phyloP scores from a whole-genome alignment of 176 grass and related monocot species.

The Oryza officinalis region DNA sequence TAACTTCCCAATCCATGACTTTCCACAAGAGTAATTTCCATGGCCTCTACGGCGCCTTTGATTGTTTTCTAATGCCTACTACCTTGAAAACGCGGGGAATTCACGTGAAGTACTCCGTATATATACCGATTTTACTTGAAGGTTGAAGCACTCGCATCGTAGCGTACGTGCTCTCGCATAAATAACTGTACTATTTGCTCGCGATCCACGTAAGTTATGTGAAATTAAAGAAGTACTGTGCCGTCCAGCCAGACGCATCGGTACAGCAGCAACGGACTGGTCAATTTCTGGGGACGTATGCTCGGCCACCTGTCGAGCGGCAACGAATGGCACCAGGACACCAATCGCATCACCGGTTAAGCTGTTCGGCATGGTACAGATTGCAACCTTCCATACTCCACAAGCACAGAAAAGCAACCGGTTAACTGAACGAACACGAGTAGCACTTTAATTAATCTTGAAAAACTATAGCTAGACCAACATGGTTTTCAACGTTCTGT shows the following conservation, averaged over 20 bases:
- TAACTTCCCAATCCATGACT: no score
- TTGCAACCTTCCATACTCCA: neutral
- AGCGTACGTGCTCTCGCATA: neutral
- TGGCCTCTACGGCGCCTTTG: no score
- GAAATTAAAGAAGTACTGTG: neutral
- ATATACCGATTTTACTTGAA: no score
- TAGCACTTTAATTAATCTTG: no score
- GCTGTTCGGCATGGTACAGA: neutral
- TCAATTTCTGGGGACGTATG: constrained; percentile 10
- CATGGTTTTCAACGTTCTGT: neutral
- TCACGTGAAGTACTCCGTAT: no score
- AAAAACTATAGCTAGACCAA: neutral
- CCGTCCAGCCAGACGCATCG: neutral
- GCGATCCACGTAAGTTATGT: neutral
- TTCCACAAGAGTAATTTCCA: no score
- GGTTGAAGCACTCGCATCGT: neutral
- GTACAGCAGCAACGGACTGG: neutral
- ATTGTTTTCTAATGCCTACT: no score
- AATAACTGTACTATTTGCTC: neutral
- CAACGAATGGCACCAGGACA: constrained; percentile 3
- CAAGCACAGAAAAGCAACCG: neutral
- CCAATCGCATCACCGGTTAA: neutral
- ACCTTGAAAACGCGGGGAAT: no score
- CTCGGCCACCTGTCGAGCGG: neutral
- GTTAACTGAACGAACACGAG: neutral